These are phyloP conservation scores for Debaryomycetaceae sp. DNA, from an alignment of 1,139 yeast species.

Conservation along the genomic window DNA sequence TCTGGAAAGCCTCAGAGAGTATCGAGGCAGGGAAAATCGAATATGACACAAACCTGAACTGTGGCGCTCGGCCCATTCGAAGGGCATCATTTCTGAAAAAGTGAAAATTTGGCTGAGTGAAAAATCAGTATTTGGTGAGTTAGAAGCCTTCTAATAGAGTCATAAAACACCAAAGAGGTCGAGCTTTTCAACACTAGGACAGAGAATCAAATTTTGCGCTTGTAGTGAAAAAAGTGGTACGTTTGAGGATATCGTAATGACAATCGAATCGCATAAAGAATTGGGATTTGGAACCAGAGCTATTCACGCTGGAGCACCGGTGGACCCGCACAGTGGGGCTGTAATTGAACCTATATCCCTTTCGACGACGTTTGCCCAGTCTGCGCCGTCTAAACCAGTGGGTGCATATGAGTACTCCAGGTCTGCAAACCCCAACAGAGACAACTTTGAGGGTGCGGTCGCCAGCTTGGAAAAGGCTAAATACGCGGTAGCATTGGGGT, in stretches of 20 bases:
- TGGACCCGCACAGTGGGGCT: slow-evolving; percentile 77
- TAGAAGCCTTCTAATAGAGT: not conserved
- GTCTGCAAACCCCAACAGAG: slow-evolving; percentile 86
- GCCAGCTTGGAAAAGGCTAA: slow-evolving; percentile 79
- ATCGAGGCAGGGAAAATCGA: not conserved
- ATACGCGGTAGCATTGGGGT: slow-evolving; percentile 74
- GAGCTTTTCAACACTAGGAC: not conserved
- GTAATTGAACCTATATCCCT: slow-evolving; percentile 83
- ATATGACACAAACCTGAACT: not conserved
- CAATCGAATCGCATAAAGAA: slow-evolving; percentile 17
- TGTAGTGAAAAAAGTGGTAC: not conserved
- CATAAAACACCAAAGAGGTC: not conserved
- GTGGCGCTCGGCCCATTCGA: not conserved
- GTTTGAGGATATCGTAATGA: slow-evolving; percentile 11
- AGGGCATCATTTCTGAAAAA: not conserved
- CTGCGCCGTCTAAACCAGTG: slow-evolving; percentile 70
- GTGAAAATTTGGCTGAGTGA: not conserved
- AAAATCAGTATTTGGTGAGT: not conserved
- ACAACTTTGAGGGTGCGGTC: slow-evolving; percentile 73
- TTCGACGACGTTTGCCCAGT: slow-evolving; percentile 83
- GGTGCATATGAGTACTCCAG: slow-evolving; percentile 85
- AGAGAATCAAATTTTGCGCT: not conserved
- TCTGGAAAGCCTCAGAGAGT: too few relatives aligned
- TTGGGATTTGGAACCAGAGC: slow-evolving; percentile 74
- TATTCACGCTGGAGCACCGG: slow-evolving; percentile 78